A percentile compares a stretch with the other conserved stretches of the same genome.
Evolutionary conservation across 345 rosid genomes (phyloP).

Genomic region (Linum trigynum): DNA sequence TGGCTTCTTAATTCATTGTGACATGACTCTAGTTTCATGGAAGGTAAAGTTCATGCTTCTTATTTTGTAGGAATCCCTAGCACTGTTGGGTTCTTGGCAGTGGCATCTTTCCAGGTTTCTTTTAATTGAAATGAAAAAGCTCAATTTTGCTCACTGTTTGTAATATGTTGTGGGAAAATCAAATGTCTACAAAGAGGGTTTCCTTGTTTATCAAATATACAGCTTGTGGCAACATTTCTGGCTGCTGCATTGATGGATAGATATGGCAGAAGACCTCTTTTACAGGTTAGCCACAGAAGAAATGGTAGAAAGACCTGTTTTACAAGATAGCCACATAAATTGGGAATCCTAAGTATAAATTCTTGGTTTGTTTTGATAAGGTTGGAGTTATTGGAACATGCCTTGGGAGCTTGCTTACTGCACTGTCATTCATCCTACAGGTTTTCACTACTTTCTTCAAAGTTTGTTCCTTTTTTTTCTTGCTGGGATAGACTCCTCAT

Average conservation of each 20-base stretch:
- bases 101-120: neutral
- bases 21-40: neutral
- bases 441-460: neutral
- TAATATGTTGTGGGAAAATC: too few species aligned
- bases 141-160: too few species aligned
- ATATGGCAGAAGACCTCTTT: neutral
- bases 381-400: neutral
- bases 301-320: neutral
- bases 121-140: neutral
- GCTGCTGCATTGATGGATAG: neutral
- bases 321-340: neutral
- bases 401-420: neutral
- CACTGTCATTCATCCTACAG: neutral
- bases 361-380: neutral
- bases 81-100: neutral
- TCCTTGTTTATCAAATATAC: neutral
- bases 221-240: neutral
- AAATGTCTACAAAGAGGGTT: too few species aligned
- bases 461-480: neutral
- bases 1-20: too few species aligned
- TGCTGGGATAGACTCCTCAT: neutral
- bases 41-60: neutral
- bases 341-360: neutral
- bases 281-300: neutral
- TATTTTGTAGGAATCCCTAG: neutral